Conservation (phyloP, 1,284 basidiomycete species). For the Sanghuangporus sanghuang region DNA sequence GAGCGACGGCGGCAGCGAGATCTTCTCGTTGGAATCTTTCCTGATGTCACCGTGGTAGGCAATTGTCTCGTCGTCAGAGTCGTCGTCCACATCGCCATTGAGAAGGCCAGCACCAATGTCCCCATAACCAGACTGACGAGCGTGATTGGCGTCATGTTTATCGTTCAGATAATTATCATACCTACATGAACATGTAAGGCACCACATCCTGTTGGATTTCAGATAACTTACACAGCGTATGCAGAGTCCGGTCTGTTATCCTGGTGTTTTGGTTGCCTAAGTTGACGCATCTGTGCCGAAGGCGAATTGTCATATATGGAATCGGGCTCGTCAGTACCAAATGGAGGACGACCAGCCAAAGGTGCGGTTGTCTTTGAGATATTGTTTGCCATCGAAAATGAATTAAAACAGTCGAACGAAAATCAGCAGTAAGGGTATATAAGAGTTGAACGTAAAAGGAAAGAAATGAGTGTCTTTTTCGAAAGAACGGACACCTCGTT, state of each 20-base stretch:
- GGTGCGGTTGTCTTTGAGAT: slow-evolving; percentile 31
- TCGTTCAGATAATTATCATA: slow-evolving; percentile 57
- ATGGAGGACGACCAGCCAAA: slow-evolving; percentile 59
- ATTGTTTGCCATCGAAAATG: slow-evolving; percentile 7
- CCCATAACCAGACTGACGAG: slow-evolving; percentile 46
- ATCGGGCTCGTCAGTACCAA: slow-evolving; percentile 63
- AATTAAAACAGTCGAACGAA: background rate
- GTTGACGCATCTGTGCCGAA: slow-evolving; percentile 17
- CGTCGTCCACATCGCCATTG: slow-evolving; percentile 37
- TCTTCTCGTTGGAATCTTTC: slow-evolving; percentile 28
- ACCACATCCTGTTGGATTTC: background rate
- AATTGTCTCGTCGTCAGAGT: slow-evolving; percentile 37
- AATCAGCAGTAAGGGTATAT: slow-evolving; percentile 1
- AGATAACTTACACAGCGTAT: slow-evolving; percentile 57
- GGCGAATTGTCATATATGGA: slow-evolving; percentile 43
- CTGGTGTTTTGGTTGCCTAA: slow-evolving; percentile 31
- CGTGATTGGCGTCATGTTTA: slow-evolving; percentile 30
- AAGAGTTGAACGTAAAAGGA: background rate
- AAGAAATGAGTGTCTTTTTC: slow-evolving; percentile 6
- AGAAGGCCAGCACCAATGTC: slow-evolving; percentile 49
- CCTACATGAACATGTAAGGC: slow-evolving; percentile 30
- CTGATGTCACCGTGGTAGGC: slow-evolving; percentile 12
- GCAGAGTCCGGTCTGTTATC: slow-evolving; percentile 34
- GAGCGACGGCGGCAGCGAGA: slow-evolving; percentile 11
- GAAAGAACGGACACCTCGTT: slow-evolving; percentile 16